Evolutionary conservation across 768 basidiomycete genomes (phyloP).

Genomic region (Calocybe indica): DNA sequence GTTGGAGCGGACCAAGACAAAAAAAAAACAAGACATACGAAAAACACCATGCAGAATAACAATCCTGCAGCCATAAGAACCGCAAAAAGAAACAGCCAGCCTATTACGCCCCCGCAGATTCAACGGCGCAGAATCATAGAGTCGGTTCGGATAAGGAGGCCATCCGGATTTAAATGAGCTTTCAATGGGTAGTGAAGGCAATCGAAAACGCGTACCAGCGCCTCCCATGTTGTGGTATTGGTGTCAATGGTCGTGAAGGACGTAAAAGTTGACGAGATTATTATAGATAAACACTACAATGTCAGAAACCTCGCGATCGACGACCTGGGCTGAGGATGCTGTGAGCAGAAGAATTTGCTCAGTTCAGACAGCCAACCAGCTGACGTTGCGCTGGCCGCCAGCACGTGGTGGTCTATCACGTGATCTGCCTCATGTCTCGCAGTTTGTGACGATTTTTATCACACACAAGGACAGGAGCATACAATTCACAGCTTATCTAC

Average conservation of each 20-base stretch:
- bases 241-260: constrained; percentile 8
- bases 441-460: not conserved
- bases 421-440: not conserved
- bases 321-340: not conserved
- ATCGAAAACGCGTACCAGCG: constrained; percentile 27
- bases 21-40: constrained; percentile 53
- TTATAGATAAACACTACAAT: not conserved
- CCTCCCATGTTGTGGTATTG: constrained; percentile 30
- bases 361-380: constrained; percentile 5
- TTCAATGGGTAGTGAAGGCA: constrained; percentile 1
- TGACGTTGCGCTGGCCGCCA: constrained; percentile 7
- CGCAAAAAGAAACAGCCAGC: constrained; percentile 96
- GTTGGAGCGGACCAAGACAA: not conserved
- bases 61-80: constrained; percentile 93
- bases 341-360: constrained; percentile 1
- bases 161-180: not conserved
- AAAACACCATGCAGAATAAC: constrained; percentile 99
- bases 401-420: constrained; percentile 11
- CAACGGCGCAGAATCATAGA: constrained; percentile 2
- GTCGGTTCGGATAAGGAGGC: not conserved
- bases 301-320: no score
- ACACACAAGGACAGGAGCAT: constrained; percentile 1
- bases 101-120: constrained; percentile 29
- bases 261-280: not conserved
- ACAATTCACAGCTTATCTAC: no score